phyloP scores from a whole-genome alignment of 495 filamentous ascomycete species.

The Sabuloglossum arenarium region DNA sequence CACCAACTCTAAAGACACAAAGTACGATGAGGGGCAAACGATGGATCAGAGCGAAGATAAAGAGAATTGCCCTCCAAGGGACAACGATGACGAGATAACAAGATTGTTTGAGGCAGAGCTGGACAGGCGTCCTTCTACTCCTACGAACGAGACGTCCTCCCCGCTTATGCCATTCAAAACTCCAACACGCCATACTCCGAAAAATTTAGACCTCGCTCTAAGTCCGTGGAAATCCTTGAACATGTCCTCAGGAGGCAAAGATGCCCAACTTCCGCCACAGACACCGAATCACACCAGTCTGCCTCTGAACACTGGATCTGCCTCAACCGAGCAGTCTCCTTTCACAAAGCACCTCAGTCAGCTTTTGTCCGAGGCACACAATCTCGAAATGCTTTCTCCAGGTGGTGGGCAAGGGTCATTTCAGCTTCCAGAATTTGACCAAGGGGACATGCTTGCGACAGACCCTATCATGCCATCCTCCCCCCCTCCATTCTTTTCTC shows the following conservation, averaged over 20 bases:
- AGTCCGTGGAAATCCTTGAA: constrained; percentile 3
- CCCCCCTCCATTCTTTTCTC: constrained; percentile 22
- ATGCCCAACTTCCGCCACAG: constrained; percentile 7
- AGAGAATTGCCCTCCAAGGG: constrained; percentile 17
- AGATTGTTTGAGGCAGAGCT: constrained; percentile 5
- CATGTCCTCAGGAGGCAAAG: neutral
- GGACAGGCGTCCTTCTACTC: constrained; percentile 7
- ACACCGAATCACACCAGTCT: constrained; percentile 10
- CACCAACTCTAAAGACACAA: neutral
- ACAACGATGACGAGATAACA: constrained; percentile 11
- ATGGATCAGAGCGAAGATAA: constrained; percentile 18
- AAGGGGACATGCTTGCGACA: constrained; percentile 16
- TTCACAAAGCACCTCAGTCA: constrained; percentile 38
- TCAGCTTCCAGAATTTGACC: constrained; percentile 9
- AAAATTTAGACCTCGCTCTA: neutral
- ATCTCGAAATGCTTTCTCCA: neutral
- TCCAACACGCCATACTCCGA: constrained; percentile 4
- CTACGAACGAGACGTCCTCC: neutral
- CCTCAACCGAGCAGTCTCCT: constrained; percentile 21
- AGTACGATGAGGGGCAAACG: constrained; percentile 7
- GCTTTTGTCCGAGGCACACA: constrained; percentile 32
- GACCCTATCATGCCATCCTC: constrained; percentile 31
- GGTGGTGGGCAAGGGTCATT: constrained; percentile 9
- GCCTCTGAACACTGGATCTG: constrained; percentile 1
- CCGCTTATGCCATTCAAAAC: constrained; percentile 1